Conservation (phyloP, 2,329 filamentous ascomycete genomes). For the Ophiostoma sp. region DNA sequence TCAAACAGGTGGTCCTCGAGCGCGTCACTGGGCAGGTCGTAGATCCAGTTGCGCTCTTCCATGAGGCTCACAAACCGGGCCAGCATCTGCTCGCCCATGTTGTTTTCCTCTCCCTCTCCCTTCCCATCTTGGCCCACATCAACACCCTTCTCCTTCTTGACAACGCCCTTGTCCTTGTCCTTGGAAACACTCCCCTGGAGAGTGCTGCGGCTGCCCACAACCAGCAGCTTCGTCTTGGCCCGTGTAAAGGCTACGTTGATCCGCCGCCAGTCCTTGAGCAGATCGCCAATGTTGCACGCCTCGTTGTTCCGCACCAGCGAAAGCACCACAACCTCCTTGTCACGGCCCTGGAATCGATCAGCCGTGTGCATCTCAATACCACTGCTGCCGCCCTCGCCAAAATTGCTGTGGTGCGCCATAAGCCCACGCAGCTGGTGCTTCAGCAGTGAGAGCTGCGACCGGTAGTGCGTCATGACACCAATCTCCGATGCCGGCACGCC, state of each 20-base stretch:
- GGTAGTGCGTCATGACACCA: conserved; percentile 95
- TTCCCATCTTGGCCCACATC: conserved; percentile 35
- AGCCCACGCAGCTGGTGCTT: conserved; percentile 61
- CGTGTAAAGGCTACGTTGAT: conserved; percentile 96
- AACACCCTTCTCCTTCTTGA: conserved; percentile 39
- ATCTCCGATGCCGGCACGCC: conserved; percentile 73
- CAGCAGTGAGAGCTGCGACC: conserved; percentile 80
- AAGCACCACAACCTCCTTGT: conserved; percentile 88
- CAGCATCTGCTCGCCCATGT: conserved; percentile 65
- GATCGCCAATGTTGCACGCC: conserved; percentile 74
- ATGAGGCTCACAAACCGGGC: conserved; percentile 71
- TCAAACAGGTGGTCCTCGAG: conserved; percentile 65
- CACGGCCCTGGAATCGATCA: conserved; percentile 91
- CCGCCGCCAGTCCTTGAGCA: conserved; percentile 84
- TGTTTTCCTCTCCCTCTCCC: conserved; percentile 34
- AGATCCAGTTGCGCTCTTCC: conserved; percentile 71
- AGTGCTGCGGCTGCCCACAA: conserved; percentile 77
- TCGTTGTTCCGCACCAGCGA: conserved; percentile 86
- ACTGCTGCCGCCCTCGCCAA: conserved; percentile 8
- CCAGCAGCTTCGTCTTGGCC: conserved; percentile 84
- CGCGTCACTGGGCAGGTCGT: conserved; percentile 62
- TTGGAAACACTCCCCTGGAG: conserved; percentile 40
- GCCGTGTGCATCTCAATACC: conserved; percentile 92
- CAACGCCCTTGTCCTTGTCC: conserved; percentile 44
- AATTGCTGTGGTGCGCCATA: neutral